A percentile compares a stretch with the other conserved stretches of the same genome.
Conservation (phyloP, 2,329 filamentous ascomycete species). For the Botrytis cinerea region DNA sequence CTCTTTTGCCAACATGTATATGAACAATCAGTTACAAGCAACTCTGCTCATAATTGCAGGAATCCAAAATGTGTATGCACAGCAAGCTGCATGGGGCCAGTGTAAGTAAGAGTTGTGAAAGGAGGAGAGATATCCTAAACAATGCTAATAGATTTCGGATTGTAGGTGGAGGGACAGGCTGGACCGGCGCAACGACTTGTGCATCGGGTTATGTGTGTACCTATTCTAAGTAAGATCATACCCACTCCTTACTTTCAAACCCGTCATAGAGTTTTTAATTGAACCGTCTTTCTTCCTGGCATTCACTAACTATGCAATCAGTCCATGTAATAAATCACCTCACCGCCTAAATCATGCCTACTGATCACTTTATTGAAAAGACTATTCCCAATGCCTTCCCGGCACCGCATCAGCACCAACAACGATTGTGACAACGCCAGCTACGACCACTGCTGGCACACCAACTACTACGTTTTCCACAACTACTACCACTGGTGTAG, state of each 20-base stretch:
- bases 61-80: slow-evolving; percentile 26
- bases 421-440: slow-evolving; percentile 24
- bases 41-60: slow-evolving; percentile 17
- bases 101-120: neutral
- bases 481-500: slow-evolving; percentile 7
- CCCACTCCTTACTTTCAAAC: neutral
- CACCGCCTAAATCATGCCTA: neutral
- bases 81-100: slow-evolving; percentile 32
- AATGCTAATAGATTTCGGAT: neutral
- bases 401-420: slow-evolving; percentile 36
- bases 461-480: slow-evolving; percentile 34
- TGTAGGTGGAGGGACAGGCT: slow-evolving; percentile 35
- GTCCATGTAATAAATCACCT: slow-evolving; percentile 37
- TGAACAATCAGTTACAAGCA: neutral
- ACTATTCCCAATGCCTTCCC: slow-evolving; percentile 44
- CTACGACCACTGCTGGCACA: slow-evolving; percentile 24
- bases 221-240: slow-evolving; percentile 35
- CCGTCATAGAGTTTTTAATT: neutral
- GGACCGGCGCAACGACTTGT: slow-evolving; percentile 36
- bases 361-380: slow-evolving; percentile 2
- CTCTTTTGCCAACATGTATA: neutral
- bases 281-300: neutral
- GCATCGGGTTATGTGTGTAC: slow-evolving; percentile 36
- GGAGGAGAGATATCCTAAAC: neutral
- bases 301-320: neutral